Conservation (phyloP, 2,329 filamentous ascomycete genomes). For the Cryphonectria radicalis region DNA sequence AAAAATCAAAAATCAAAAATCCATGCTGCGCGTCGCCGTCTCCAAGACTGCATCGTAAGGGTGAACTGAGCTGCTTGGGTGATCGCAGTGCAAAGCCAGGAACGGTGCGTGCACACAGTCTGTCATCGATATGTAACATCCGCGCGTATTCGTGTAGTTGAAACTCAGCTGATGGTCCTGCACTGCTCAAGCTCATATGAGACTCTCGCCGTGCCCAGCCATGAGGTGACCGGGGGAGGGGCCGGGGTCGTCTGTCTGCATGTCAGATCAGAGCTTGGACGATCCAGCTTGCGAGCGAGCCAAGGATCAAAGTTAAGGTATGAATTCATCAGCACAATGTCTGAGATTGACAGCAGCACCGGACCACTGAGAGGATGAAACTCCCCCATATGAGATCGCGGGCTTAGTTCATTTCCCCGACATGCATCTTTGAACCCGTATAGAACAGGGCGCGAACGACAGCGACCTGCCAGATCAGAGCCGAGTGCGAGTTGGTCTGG, state of each 20-base stretch:
- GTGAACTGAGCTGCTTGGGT: background rate
- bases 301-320: background rate
- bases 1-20: background rate
- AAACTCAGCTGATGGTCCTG: background rate
- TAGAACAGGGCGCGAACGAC: background rate
- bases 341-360: background rate
- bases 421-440: background rate
- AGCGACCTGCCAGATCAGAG: background rate
- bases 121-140: background rate
- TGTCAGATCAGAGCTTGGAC: slow-evolving; percentile 1
- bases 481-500: background rate
- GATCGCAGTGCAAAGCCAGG: background rate
- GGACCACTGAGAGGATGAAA: background rate
- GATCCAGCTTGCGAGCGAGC: background rate
- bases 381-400: background rate
- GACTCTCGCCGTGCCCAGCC: background rate
- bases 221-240: background rate
- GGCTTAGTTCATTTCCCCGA: background rate
- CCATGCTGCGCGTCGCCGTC: background rate
- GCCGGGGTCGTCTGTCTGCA: background rate
- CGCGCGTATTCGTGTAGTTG: background rate
- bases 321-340: background rate
- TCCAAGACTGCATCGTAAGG: background rate
- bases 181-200: background rate
- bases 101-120: background rate